Conservation (phyloP, 129 eudicot genomes). For the Lactuca saligna region DNA sequence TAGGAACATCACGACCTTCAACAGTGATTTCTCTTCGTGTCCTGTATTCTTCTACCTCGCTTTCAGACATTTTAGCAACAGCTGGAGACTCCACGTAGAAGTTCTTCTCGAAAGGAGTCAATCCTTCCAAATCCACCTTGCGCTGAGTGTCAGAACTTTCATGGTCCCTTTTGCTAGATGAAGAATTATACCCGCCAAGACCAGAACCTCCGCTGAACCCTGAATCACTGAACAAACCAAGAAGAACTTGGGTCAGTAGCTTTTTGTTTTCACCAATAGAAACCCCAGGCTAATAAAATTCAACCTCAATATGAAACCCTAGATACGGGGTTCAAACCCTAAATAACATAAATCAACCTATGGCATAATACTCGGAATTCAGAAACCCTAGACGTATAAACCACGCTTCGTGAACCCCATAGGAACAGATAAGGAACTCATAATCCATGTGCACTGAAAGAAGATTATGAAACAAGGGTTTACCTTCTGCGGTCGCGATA, state of each 20-base stretch:
- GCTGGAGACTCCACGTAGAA: constrained; percentile 82
- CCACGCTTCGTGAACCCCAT: neutral
- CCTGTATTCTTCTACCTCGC: constrained; percentile 86
- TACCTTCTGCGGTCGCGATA: constrained; percentile 93
- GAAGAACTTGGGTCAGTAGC: constrained; percentile 1
- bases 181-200: constrained; percentile 36
- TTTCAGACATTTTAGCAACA: constrained; percentile 75
- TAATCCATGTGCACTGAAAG: neutral
- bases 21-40: constrained; percentile 78
- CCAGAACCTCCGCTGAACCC: constrained; percentile 64
- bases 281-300: constrained; percentile 4
- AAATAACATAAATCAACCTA: neutral
- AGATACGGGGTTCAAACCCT: constrained; percentile 5
- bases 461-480: constrained; percentile 19
- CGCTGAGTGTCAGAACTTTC: constrained; percentile 53
- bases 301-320: constrained; percentile 13
- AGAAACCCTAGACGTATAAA: neutral
- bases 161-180: constrained; percentile 57
- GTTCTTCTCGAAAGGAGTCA: constrained; percentile 90
- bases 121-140: constrained; percentile 83
- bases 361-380: neutral
- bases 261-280: constrained; percentile 2
- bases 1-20: constrained; percentile 97
- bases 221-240: constrained; percentile 60
- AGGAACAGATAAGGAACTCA: too few species aligned